A percentile compares a stretch with the other conserved stretches of the same genome.
These are phyloP conservation scores for Aspergillus ustus DNA, from an alignment of 2,329 filamentous ascomycete genomes.

Conservation along the genomic window DNA sequence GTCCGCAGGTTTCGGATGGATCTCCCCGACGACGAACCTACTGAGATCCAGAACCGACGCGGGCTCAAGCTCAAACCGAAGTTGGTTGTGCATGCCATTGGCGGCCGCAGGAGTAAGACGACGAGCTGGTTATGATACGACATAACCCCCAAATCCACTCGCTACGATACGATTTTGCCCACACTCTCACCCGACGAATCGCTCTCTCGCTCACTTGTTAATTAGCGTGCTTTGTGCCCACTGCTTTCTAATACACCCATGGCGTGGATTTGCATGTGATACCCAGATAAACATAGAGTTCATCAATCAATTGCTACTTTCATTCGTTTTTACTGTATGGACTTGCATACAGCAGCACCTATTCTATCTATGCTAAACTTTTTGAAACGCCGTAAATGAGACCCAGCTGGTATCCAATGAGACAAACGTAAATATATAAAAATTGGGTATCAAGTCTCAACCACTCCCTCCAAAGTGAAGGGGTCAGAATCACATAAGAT, in stretches of 20 bases:
- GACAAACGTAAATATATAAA: slow-evolving; percentile 1
- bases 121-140: not conserved
- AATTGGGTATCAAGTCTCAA: slow-evolving; percentile 18
- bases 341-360: not conserved
- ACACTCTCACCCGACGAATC: not conserved
- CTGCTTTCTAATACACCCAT: not conserved
- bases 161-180: not conserved
- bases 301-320: slow-evolving; percentile 1
- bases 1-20: slow-evolving; percentile 53
- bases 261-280: slow-evolving; percentile 13
- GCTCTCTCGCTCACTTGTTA: not conserved
- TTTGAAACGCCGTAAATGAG: slow-evolving; percentile 1
- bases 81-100: slow-evolving; percentile 15
- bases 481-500: slow-evolving; percentile 61
- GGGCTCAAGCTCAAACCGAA: slow-evolving; percentile 22
- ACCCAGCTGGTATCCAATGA: not conserved
- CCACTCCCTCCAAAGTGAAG: not conserved
- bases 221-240: slow-evolving; percentile 6
- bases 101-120: slow-evolving; percentile 1
- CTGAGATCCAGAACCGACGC: not conserved
- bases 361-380: not conserved
- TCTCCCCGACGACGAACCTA: slow-evolving; percentile 42
- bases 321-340: not conserved
- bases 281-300: slow-evolving; percentile 12
- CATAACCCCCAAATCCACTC: not conserved